Evolutionary conservation across 371 early-diverging fungal genomes (phyloP).

Genomic region (Phascolomyces articulosus): DNA sequence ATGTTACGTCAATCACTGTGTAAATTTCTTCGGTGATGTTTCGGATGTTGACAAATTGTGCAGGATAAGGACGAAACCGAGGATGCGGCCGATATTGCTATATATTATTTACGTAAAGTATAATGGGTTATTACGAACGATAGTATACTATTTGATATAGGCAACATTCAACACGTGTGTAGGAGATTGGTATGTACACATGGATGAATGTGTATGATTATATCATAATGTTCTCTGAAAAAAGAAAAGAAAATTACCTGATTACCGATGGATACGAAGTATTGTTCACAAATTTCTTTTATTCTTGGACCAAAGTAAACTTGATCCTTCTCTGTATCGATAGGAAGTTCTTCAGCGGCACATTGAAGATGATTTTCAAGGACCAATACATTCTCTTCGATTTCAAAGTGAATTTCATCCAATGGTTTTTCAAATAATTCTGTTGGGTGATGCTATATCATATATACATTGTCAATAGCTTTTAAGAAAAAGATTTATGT

Average conservation of each 20-base stretch:
- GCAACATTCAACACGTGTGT: too few relatives aligned
- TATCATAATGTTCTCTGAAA: too few relatives aligned
- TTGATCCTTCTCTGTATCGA: constrained; percentile 35
- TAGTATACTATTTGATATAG: too few relatives aligned
- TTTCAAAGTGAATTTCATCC: constrained; percentile 37
- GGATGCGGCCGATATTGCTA: constrained; percentile 51
- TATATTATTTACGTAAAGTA: not conserved
- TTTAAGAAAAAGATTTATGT: too few relatives aligned
- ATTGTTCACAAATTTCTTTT: constrained; percentile 27
- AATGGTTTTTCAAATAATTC: constrained; percentile 47
- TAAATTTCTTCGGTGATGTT: constrained; percentile 47
- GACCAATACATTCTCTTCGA: constrained; percentile 36
- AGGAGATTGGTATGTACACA: too few relatives aligned
- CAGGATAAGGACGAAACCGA: constrained; percentile 49
- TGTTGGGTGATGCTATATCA: constrained; percentile 39
- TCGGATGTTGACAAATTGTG: constrained; percentile 51
- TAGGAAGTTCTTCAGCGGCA: constrained; percentile 61
- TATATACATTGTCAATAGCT: too few relatives aligned
- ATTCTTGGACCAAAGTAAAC: constrained; percentile 40
- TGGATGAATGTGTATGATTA: too few relatives aligned
- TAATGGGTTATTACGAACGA: too few relatives aligned
- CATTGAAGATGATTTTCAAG: constrained; percentile 67
- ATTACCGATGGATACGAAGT: constrained; percentile 29
- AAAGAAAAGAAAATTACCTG: constrained; percentile 19
- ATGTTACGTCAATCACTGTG: constrained; percentile 58